These are phyloP conservation scores for Euphorbia schlechtendalii DNA, from an alignment of 441 rosid genomes.

Conservation along the genomic window DNA sequence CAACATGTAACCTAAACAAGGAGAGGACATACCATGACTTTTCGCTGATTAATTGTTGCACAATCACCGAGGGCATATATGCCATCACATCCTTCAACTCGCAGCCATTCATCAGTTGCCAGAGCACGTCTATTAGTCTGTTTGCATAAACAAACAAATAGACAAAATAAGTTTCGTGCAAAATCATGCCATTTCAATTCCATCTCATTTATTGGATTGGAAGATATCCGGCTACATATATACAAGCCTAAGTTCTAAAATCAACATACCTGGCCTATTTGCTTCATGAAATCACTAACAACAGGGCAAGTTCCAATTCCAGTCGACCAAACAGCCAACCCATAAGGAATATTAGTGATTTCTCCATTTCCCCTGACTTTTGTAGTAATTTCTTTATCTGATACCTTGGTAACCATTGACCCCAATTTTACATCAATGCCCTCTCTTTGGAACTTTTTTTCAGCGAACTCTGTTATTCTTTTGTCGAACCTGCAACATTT, in stretches of 20 bases:
- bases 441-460: slow-evolving; percentile 76
- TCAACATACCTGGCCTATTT: slow-evolving; percentile 76
- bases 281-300: slow-evolving; percentile 81
- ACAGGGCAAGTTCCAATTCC: slow-evolving; percentile 89
- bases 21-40: slow-evolving; percentile 71
- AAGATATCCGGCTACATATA: neutral
- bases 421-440: slow-evolving; percentile 86
- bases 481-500: slow-evolving; percentile 81
- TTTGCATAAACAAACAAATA: neutral
- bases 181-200: neutral
- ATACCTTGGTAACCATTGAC: slow-evolving; percentile 77
- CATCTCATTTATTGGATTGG: neutral
- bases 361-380: slow-evolving; percentile 58
- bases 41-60: slow-evolving; percentile 93
- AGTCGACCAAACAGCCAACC: slow-evolving; percentile 98
- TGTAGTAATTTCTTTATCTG: slow-evolving; percentile 71
- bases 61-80: slow-evolving; percentile 96
- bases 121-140: slow-evolving; percentile 84
- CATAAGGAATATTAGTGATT: slow-evolving; percentile 59
- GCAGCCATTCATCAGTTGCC: slow-evolving; percentile 97
- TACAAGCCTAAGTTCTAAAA: slow-evolving; percentile 6
- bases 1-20: too few relatives aligned
- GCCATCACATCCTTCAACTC: slow-evolving; percentile 65
- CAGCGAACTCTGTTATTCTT: slow-evolving; percentile 91
- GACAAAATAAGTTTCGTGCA: neutral